Conservation (phyloP, 495 filamentous ascomycete species). For the Penicillium silybi region DNA sequence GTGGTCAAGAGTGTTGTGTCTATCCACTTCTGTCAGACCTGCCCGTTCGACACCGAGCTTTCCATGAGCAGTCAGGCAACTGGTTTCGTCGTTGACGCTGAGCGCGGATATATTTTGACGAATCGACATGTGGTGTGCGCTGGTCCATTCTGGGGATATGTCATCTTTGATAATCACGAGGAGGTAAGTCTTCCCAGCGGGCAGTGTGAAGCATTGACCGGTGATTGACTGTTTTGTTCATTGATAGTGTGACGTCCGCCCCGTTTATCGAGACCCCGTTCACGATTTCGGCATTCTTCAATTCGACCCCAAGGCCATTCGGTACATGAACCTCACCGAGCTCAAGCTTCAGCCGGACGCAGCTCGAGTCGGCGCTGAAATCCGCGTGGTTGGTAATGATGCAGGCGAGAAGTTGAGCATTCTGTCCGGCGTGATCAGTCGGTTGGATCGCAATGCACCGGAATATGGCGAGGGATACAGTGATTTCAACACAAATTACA, state of each 20-base stretch:
- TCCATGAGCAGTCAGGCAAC: constrained; percentile 94
- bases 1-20: constrained; percentile 93
- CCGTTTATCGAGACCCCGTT: constrained; percentile 97
- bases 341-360: constrained; percentile 83
- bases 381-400: constrained; percentile 97
- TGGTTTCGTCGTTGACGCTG: constrained; percentile 95
- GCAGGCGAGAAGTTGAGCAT: constrained; percentile 98
- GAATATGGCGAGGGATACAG: constrained; percentile 98
- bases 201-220: neutral
- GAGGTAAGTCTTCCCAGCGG: constrained; percentile 48
- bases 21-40: constrained; percentile 98
- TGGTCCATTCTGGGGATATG: constrained; percentile 96
- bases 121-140: constrained; percentile 95
- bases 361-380: constrained; percentile 85
- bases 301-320: constrained; percentile 92
- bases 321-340: constrained; percentile 86
- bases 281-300: constrained; percentile 97
- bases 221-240: neutral
- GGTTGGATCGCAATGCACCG: constrained; percentile 91
- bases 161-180: constrained; percentile 97
- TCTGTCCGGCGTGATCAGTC: constrained; percentile 93
- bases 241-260: constrained; percentile 81
- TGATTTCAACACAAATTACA: constrained; percentile 99
- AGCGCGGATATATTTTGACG: constrained; percentile 85
- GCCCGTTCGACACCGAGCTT: constrained; percentile 93